These are phyloP conservation scores for Blastomyces parvus DNA, from an alignment of 2,329 filamentous ascomycete genomes.

Conservation along the genomic window DNA sequence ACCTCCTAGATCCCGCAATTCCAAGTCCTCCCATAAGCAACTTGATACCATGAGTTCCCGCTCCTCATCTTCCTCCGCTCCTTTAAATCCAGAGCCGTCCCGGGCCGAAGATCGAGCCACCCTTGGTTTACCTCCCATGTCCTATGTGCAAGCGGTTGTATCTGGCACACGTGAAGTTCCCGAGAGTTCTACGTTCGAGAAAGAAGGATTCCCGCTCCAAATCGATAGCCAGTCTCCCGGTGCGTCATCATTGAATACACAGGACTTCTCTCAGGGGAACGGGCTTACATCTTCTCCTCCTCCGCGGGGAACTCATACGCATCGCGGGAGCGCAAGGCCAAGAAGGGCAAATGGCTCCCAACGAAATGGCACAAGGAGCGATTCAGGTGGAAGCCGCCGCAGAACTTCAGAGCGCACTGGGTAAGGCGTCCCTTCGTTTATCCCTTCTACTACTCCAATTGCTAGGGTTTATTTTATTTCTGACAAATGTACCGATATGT, in stretches of 20 bases:
- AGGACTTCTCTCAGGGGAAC: not conserved
- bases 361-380: not conserved
- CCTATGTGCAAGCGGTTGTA: slow-evolving; percentile 5
- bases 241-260: not conserved
- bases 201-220: not conserved
- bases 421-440: not conserved
- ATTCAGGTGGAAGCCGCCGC: not conserved
- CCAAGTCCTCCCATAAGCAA: not conserved
- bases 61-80: not conserved
- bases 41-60: not conserved
- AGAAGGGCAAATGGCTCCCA: not conserved
- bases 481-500: not conserved
- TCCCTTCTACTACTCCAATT: not conserved
- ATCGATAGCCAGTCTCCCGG: not conserved
- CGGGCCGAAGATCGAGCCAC: not conserved
- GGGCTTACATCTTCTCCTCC: not conserved
- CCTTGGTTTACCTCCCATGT: slow-evolving; percentile 3
- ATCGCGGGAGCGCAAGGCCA: not conserved
- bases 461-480: not conserved
- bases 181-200: not conserved
- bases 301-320: not conserved
- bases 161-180: not conserved
- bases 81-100: slow-evolving; percentile 2
- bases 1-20: not conserved
- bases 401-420: not conserved